Conservation (phyloP, 1,139 yeast species). For the Candida glucosophila region DNA sequence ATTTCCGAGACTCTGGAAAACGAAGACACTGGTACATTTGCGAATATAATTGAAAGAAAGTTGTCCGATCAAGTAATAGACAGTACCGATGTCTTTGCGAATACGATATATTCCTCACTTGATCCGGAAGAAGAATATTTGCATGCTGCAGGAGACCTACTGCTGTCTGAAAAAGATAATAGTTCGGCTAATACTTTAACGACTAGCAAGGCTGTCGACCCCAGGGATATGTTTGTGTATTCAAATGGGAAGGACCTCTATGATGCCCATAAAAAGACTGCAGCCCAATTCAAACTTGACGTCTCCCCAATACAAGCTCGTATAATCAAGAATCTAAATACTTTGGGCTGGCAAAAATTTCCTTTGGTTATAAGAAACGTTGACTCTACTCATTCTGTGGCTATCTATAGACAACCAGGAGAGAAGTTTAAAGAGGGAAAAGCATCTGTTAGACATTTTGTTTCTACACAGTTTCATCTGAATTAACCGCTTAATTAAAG, state of each 20-base stretch:
- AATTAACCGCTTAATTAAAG: too few species aligned
- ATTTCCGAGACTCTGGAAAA: conserved; percentile 1
- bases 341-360: conserved; percentile 56
- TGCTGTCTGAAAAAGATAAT: too few species aligned
- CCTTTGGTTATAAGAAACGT: conserved; percentile 65
- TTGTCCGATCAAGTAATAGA: conserved; percentile 30
- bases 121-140: conserved; percentile 22
- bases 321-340: conserved; percentile 51
- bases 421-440: conserved; percentile 59
- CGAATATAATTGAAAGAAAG: conserved; percentile 11
- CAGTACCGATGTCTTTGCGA: conserved; percentile 50
- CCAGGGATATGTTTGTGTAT: conserved; percentile 7
- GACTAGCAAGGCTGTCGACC: too few species aligned
- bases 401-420: conserved; percentile 54
- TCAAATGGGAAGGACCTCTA: conserved; percentile 8
- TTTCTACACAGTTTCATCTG: conserved; percentile 25
- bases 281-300: background rate
- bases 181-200: too few species aligned
- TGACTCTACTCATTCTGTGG: conserved; percentile 70
- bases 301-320: conserved; percentile 26
- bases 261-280: too few species aligned
- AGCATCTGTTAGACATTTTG: conserved; percentile 57
- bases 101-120: conserved; percentile 53
- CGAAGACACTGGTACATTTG: conserved; percentile 6
- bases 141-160: too few species aligned